Conservation (phyloP, 2,329 filamentous ascomycete genomes). For the Colletotrichum horii region DNA sequence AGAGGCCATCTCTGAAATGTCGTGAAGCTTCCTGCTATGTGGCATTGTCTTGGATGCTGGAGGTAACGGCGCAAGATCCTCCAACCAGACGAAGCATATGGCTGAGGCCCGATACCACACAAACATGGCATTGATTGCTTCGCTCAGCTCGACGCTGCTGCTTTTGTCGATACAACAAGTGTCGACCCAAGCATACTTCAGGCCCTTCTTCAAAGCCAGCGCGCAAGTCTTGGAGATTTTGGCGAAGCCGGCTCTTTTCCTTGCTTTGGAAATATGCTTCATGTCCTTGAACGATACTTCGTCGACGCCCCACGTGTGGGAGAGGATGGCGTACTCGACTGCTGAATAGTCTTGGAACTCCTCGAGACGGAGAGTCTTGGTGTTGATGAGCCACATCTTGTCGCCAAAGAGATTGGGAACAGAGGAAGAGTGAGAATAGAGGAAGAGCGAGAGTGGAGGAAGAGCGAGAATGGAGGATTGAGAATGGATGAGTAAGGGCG, state of each 20-base stretch:
- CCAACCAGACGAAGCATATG: constrained; percentile 25
- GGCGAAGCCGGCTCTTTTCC: background rate
- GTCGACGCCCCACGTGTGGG: constrained; percentile 29
- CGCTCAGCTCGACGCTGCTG: constrained; percentile 27
- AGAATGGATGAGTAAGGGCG: too few species aligned
- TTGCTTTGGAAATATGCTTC: background rate
- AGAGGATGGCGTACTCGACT: constrained; percentile 28
- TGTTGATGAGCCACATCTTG: constrained; percentile 25
- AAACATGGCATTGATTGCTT: constrained; percentile 26
- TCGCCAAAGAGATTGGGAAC: background rate
- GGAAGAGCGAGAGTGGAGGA: too few species aligned
- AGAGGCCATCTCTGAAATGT: too few species aligned
- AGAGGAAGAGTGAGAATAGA: too few species aligned
- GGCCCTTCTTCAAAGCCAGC: background rate
- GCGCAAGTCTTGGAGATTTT: constrained; percentile 16
- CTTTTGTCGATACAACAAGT: constrained; percentile 32
- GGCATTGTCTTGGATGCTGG: too few species aligned
- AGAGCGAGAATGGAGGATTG: too few species aligned
- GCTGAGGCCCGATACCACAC: constrained; percentile 25
- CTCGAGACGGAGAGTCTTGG: constrained; percentile 4
- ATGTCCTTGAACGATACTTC: constrained; percentile 29
- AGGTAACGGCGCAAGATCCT: constrained; percentile 13
- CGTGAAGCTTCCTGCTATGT: too few species aligned
- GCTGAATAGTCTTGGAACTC: rapidly evolving
- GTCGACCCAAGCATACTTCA: background rate